A percentile compares a stretch with the other conserved stretches of the same genome.
Evolutionary conservation across 768 basidiomycete species (phyloP).

Genomic region (Postia placenta): DNA sequence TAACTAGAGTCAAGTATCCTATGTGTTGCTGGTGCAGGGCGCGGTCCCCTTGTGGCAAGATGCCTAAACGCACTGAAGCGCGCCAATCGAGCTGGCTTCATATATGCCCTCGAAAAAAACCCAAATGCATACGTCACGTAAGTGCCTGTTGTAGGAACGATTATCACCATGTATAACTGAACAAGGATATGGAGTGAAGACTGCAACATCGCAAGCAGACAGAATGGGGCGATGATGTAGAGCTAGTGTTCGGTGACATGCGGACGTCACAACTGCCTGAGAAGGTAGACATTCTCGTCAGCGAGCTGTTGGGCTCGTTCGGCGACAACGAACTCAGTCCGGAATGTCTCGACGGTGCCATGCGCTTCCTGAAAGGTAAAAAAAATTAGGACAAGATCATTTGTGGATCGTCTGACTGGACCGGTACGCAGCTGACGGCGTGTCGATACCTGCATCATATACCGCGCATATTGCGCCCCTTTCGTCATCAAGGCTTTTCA

Average conservation of each 20-base stretch:
- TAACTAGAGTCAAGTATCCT: conserved; percentile 50
- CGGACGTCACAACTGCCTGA: conserved; percentile 77
- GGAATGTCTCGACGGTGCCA: conserved; percentile 94
- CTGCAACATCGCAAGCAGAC: conserved; percentile 74
- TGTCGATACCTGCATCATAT: conserved; percentile 95
- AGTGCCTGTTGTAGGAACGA: conserved; percentile 25
- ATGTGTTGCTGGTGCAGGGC: conserved; percentile 91
- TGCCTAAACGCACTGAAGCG: conserved; percentile 73
- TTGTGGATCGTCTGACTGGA: neutral
- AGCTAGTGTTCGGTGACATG: conserved; percentile 95
- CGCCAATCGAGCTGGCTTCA: conserved; percentile 49
- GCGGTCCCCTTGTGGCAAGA: conserved; percentile 88
- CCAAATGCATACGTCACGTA: conserved; percentile 94
- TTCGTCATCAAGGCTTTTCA: conserved; percentile 88
- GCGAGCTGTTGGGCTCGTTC: conserved; percentile 94
- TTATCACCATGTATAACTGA: too few relatives aligned
- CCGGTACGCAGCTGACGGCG: conserved; percentile 84
- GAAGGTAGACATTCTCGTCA: conserved; percentile 87
- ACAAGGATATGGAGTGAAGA: conserved; percentile 33
- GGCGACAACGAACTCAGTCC: conserved; percentile 98
- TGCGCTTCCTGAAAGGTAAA: conserved; percentile 88
- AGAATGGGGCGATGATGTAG: conserved; percentile 81
- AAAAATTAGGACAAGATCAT: conserved; percentile 12
- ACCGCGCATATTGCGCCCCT: conserved; percentile 92
- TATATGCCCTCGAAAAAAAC: conserved; percentile 96